Conservation (phyloP, 495 filamentous ascomycete genomes). For the Aspergillus baeticus region DNA sequence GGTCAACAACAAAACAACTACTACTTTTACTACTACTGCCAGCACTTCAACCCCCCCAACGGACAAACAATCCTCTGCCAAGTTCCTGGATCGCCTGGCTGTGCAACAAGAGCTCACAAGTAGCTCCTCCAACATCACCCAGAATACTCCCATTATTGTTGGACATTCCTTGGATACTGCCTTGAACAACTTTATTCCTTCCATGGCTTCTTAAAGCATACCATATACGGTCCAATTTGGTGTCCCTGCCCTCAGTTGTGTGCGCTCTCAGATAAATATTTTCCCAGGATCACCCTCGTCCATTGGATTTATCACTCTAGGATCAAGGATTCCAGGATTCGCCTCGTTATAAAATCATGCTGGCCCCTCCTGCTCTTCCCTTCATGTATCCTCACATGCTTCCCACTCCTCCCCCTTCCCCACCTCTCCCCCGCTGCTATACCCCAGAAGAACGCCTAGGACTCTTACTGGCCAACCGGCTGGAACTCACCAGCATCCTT, state of each 20-base stretch:
- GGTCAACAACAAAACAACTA: constrained; percentile 1
- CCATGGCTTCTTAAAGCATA: constrained; percentile 24
- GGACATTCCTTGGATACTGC: constrained; percentile 18
- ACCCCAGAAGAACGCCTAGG: constrained; percentile 85
- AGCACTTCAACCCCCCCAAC: neutral
- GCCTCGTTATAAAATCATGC: constrained; percentile 6
- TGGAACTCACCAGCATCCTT: constrained; percentile 81
- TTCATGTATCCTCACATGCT: constrained; percentile 52
- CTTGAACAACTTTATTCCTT: constrained; percentile 20
- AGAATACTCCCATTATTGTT: neutral
- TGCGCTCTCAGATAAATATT: neutral
- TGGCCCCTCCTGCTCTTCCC: constrained; percentile 16
- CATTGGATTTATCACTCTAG: constrained; percentile 14
- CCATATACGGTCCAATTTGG: constrained; percentile 16
- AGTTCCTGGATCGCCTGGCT: constrained; percentile 17
- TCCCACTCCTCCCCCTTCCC: constrained; percentile 62
- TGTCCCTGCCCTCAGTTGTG: constrained; percentile 1
- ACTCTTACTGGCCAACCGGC: constrained; percentile 74
- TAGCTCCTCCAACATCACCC: neutral
- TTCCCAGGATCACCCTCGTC: constrained; percentile 1
- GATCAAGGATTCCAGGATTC: constrained; percentile 3
- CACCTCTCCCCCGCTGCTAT: constrained; percentile 50
- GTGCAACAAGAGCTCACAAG: constrained; percentile 9
- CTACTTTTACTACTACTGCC: neutral
- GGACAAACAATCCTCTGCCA: constrained; percentile 1